Base-by-base conservation (phyloP, 208 protist genomes). In the Angomonas desouzai region DNA sequence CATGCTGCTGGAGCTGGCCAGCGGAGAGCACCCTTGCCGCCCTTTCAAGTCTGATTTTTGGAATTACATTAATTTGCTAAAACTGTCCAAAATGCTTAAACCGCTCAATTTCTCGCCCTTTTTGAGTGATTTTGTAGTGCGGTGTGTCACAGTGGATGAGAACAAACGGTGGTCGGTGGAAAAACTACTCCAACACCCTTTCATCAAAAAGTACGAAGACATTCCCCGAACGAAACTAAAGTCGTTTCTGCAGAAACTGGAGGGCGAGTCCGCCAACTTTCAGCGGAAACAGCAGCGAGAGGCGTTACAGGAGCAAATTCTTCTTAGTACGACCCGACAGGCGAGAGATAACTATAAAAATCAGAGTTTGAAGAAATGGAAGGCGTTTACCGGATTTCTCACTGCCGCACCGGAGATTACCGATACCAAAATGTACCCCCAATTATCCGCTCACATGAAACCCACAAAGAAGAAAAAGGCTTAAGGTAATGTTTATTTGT, bases 21-120 rank as follows among this genome's bases (percentile, higher is more conserved):
- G 66, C 47, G 91, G 91, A 43, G 70, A 83, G 10, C 77, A 93
- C 68, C 89, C 89, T 23, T 93, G 86, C 49, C 62, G 73, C 23
- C 77, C 77, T n/a, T 93, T 96, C 77, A 92, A 92, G 69, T 84
- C 79, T 16, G 83, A 96, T 48, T 96, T 85, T 63, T 96, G 89
- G 87, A 87, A 92, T 68, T 96, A 91, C 73, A 33, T 55, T 20
- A 86, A 70, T 60, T 66, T 74, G 34, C 69, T 93, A 60, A 87
- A 83, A 56, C 79, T 93, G 1, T 68, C 78, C 53, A 70, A 83
- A 36, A 96, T 96, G 89, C 63, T 80, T 34, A 93, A 92, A 64
- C 89, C 89, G 36, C 70, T 89, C 18, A 77, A 71, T 40, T 96
- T 87, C 79, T 91, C 86, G 18, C 49, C 68, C 13, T 36, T 64